Evolutionary conservation across 148 eudicot species (phyloP).

Genomic region (Pharnaceum exiguum): DNA sequence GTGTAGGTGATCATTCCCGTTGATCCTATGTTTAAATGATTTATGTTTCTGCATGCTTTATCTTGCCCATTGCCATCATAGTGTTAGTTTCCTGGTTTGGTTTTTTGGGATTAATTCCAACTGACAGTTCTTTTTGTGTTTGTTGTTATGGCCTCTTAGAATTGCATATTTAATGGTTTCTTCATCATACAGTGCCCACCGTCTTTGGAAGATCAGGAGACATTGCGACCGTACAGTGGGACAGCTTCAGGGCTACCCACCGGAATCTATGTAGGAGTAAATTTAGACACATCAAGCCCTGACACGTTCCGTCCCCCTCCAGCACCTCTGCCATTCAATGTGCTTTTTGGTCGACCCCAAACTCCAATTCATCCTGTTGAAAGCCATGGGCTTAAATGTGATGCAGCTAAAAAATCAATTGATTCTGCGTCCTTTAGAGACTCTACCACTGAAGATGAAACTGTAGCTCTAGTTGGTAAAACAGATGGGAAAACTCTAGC

Average conservation of each 20-base stretch:
- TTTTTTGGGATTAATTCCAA: neutral
- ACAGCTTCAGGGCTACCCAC: conserved; percentile 46
- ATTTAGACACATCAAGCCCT: conserved; percentile 72
- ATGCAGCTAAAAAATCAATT: conserved; percentile 22
- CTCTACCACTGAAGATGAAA: conserved; percentile 20
- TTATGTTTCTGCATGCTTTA: neutral
- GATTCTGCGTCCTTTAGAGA: conserved; percentile 24
- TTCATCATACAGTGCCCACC: conserved; percentile 66
- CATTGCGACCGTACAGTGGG: conserved; percentile 51
- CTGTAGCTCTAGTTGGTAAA: conserved; percentile 26
- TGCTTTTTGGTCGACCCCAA: conserved; percentile 59
- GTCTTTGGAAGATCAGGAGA: conserved; percentile 60
- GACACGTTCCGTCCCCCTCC: conserved; percentile 86
- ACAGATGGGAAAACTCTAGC: conserved; percentile 34
- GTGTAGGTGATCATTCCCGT: too few species aligned
- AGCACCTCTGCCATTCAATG: conserved; percentile 78
- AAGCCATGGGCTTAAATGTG: conserved; percentile 29
- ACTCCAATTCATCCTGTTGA: conserved; percentile 33
- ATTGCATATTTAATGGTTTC: neutral
- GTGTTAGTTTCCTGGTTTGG: neutral
- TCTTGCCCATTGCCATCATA: neutral
- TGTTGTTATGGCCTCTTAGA: too few species aligned
- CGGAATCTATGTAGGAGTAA: conserved; percentile 55
- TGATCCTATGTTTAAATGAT: neutral
- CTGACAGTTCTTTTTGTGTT: too few species aligned